Percentiles rank a stretch among this genome's conserved stretches.
phyloP scores from a whole-genome alignment of 2,329 filamentous ascomycete genomes.

The Tympanopsis confertula region DNA sequence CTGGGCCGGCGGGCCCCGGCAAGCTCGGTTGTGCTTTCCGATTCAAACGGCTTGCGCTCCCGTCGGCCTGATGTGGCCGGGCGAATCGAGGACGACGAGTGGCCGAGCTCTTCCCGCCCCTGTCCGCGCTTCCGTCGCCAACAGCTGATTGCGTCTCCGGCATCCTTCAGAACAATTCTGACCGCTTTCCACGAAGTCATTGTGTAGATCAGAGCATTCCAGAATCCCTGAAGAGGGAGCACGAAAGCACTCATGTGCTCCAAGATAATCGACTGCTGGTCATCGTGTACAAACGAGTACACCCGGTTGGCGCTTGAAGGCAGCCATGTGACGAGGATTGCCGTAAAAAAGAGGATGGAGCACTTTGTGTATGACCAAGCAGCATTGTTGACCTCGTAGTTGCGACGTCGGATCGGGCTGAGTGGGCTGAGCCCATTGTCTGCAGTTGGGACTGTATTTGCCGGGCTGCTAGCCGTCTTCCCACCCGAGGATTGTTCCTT shows the following conservation, averaged over 20 bases:
- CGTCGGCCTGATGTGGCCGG: no score
- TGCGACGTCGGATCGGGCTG: not conserved
- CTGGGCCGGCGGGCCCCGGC: constrained; percentile 12
- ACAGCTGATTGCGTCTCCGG: constrained; percentile 8
- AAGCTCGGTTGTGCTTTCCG: constrained; percentile 18
- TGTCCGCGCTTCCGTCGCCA: constrained; percentile 11
- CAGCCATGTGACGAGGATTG: constrained; percentile 64
- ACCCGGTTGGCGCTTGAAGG: constrained; percentile 69
- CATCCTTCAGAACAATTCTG: constrained; percentile 29
- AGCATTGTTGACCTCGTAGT: constrained; percentile 39
- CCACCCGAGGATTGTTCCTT: constrained; percentile 9
- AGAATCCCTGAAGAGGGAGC: constrained; percentile 71
- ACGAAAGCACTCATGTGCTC: constrained; percentile 64
- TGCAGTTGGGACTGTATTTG: constrained; percentile 12
- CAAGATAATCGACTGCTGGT: constrained; percentile 40
- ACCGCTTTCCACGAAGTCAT: constrained; percentile 58
- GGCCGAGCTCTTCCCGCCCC: constrained; percentile 2
- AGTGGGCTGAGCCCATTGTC: constrained; percentile 4
- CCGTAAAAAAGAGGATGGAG: constrained; percentile 59
- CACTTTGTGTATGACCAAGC: constrained; percentile 62
- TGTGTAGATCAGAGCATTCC: constrained; percentile 71
- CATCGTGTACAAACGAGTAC: constrained; percentile 51
- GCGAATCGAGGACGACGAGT: not conserved
- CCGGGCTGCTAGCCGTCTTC: constrained; percentile 11
- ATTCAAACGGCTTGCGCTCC: not conserved